Percentiles rank a stretch among this genome's conserved stretches.
These are phyloP conservation scores for Herpetomonas muscarum DNA, from an alignment of 208 protist species.

Conservation along the genomic window DNA sequence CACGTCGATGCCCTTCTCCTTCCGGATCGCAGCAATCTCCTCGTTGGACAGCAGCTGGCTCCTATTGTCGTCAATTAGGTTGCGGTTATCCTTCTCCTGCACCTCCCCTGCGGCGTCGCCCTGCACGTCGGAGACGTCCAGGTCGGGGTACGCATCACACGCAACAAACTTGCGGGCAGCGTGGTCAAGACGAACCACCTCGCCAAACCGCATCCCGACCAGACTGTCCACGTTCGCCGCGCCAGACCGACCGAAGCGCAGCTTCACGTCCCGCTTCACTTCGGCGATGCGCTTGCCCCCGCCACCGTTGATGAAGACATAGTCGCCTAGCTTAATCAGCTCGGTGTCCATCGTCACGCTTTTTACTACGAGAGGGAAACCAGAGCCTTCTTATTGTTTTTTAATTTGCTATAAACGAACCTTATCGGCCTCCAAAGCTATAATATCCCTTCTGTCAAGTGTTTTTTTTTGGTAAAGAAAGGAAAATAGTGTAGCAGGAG, in stretches of 20 bases:
- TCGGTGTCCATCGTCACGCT: conserved; percentile 18
- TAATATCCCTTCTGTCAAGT: background rate
- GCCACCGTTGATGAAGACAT: conserved; percentile 80
- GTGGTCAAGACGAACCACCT: conserved; percentile 66
- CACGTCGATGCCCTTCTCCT: conserved; percentile 65
- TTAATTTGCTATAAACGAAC: background rate
- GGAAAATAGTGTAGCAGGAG: too few species aligned
- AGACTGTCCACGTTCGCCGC: conserved; percentile 59
- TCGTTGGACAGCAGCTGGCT: conserved; percentile 79
- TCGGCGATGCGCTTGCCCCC: conserved; percentile 61
- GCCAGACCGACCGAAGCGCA: conserved; percentile 68
- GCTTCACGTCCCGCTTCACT: conserved; percentile 40
- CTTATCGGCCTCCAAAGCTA: background rate
- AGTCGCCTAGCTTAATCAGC: conserved; percentile 67
- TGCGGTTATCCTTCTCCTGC: conserved; percentile 70
- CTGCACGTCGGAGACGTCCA: conserved; percentile 66
- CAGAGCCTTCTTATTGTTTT: background rate
- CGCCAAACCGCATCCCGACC: conserved; percentile 76
- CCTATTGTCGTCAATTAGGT: conserved; percentile 73
- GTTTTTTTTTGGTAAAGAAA: conserved; percentile 7
- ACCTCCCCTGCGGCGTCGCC: conserved; percentile 4
- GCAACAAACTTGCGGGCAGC: conserved; percentile 44
- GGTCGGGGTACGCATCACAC: conserved; percentile 79
- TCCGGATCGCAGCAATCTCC: conserved; percentile 69
- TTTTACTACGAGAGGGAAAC: background rate